Evolutionary conservation across 1,284 basidiomycete genomes (phyloP).

Genomic region (Takashimella tepidaria): DNA sequence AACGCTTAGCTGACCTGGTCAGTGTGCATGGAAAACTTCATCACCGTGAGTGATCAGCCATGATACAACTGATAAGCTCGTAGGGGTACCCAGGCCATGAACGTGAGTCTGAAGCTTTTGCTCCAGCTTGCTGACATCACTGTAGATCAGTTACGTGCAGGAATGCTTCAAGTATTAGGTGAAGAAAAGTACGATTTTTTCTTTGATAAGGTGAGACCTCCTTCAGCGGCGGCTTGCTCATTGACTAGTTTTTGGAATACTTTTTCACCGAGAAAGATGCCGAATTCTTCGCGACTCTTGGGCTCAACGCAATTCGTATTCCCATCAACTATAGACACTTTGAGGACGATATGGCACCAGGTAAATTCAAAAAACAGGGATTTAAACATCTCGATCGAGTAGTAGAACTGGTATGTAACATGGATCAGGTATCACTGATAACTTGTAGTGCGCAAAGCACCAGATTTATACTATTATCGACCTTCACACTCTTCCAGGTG

Average conservation of each 20-base stretch:
- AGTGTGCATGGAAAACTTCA: conserved; percentile 48
- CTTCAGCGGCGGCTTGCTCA: not conserved
- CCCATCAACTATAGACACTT: conserved; percentile 46
- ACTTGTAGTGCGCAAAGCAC: conserved; percentile 26
- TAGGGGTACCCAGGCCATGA: conserved; percentile 2
- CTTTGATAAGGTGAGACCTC: conserved; percentile 60
- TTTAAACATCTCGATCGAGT: conserved; percentile 45
- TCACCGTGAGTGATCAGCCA: conserved; percentile 12
- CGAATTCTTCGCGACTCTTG: conserved; percentile 59
- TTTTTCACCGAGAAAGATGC: conserved; percentile 69
- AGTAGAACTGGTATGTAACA: conserved; percentile 29
- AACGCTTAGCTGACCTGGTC: not conserved
- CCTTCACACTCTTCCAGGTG: conserved; percentile 42
- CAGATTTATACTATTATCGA: conserved; percentile 45
- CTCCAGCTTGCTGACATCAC: not conserved
- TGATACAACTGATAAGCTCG: conserved; percentile 41
- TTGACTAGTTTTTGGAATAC: conserved; percentile 61
- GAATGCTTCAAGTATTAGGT: conserved; percentile 61
- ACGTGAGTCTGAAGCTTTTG: not conserved
- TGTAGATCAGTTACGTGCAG: conserved; percentile 59
- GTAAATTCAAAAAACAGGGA: conserved; percentile 41
- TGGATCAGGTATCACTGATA: conserved; percentile 9
- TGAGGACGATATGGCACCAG: conserved; percentile 41
- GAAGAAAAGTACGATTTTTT: conserved; percentile 65
- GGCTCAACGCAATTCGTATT: conserved; percentile 63